Conservation (phyloP, 495 filamentous ascomycete species). For the Thermochaetoides thermophila region DNA sequence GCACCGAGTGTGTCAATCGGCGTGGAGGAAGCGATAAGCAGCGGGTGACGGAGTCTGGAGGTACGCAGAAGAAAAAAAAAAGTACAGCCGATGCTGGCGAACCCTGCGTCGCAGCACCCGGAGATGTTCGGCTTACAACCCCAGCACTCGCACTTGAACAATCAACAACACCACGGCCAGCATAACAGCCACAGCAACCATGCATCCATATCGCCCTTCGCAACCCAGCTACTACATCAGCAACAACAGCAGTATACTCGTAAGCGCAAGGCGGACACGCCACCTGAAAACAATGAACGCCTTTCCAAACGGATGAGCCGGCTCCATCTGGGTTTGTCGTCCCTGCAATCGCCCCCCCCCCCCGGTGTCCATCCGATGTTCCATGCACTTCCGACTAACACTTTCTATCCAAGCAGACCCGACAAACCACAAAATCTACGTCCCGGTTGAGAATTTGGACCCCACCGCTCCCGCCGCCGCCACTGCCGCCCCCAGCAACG, state of each 20-base stretch:
- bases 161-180: conserved; percentile 5
- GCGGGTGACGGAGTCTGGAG: not conserved
- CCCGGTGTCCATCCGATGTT: too few relatives aligned
- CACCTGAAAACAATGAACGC: conserved; percentile 35
- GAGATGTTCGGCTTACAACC: too few relatives aligned
- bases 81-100: conserved; percentile 10
- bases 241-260: too few relatives aligned
- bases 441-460: conserved; percentile 31
- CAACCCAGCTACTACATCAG: not conserved
- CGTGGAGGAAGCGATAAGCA: conserved; percentile 1
- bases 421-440: conserved; percentile 40
- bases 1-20: conserved; percentile 4
- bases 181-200: not conserved
- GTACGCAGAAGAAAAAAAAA: conserved; percentile 1
- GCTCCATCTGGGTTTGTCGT: conserved; percentile 60
- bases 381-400: conserved; percentile 8
- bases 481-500: conserved; percentile 4
- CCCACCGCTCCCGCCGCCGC: too few relatives aligned
- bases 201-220: not conserved
- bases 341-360: conserved; percentile 2
- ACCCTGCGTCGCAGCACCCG: too few relatives aligned
- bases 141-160: conserved; percentile 1
- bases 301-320: conserved; percentile 67
- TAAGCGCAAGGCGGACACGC: conserved; percentile 39
- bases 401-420: conserved; percentile 27